Percentiles rank a stretch among this genome's conserved stretches.
Conservation (phyloP, 306 rosid species). For the Casuarina cunninghamiana region DNA sequence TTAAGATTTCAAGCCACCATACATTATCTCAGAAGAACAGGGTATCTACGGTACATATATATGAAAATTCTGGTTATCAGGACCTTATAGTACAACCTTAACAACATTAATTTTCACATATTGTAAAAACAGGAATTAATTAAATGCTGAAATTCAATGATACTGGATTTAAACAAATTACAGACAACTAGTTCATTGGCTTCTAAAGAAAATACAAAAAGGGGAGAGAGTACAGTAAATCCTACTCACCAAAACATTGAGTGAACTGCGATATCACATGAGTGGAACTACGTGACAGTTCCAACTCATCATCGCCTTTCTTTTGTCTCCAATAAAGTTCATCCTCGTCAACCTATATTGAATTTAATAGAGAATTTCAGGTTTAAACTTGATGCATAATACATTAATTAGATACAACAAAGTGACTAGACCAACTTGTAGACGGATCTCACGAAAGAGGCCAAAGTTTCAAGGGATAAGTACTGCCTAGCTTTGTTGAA, state of each 20-base stretch:
- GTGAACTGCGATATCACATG: slow-evolving; percentile 69
- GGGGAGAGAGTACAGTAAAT: slow-evolving; percentile 20
- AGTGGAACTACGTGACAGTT: slow-evolving; percentile 75
- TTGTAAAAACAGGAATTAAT: neutral
- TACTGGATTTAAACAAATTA: neutral
- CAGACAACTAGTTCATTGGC: neutral
- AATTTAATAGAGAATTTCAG: slow-evolving; percentile 24
- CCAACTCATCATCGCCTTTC: slow-evolving; percentile 65
- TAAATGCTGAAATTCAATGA: neutral
- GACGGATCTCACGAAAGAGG: slow-evolving; percentile 19
- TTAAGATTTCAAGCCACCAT: neutral
- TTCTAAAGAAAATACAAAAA: slow-evolving; percentile 7
- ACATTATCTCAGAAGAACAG: neutral
- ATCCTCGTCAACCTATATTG: slow-evolving; percentile 84
- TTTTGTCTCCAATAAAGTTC: slow-evolving; percentile 67
- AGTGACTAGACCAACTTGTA: slow-evolving; percentile 10
- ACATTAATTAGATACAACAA: slow-evolving; percentile 14
- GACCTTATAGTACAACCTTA: neutral
- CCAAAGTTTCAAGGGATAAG: neutral
- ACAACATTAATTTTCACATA: neutral
- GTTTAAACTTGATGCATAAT: slow-evolving; percentile 20
- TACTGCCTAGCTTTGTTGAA: too few species aligned
- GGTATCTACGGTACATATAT: neutral
- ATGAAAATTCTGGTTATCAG: neutral
- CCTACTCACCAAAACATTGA: slow-evolving; percentile 83